These are phyloP conservation scores for Sarocladiaceae sp. DNA, from an alignment of 2,329 filamentous ascomycete species.

Conservation along the genomic window DNA sequence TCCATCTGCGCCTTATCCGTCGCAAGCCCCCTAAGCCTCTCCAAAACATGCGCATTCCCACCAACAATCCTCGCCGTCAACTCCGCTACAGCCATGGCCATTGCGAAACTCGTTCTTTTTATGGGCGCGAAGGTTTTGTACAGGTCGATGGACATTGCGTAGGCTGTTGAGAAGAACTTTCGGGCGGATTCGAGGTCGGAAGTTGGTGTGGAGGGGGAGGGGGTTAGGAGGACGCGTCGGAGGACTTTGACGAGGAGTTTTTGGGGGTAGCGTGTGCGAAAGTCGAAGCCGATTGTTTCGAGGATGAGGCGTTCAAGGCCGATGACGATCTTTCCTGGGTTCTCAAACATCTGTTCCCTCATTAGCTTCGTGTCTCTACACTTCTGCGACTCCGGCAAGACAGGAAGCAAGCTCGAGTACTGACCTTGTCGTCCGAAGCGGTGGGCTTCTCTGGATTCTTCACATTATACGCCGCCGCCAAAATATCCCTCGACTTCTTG, in stretches of 20 bases:
- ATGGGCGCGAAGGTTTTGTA: conserved; percentile 92
- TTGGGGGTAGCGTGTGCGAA: conserved; percentile 83
- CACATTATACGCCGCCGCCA: conserved; percentile 85
- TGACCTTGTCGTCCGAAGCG: conserved; percentile 77
- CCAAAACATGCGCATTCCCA: conserved; percentile 36
- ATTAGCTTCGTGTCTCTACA: background rate
- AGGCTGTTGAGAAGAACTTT: conserved; percentile 63
- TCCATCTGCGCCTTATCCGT: conserved; percentile 36
- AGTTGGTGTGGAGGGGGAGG: background rate
- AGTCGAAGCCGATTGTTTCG: conserved; percentile 90
- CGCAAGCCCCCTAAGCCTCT: conserved; percentile 45
- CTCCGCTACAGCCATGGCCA: conserved; percentile 79
- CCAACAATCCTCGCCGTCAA: conserved; percentile 68
- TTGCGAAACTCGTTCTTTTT: conserved; percentile 82
- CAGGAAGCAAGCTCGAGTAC: background rate
- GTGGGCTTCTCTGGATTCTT: conserved; percentile 65
- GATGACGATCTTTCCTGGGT: conserved; percentile 74
- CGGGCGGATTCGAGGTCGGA: conserved; percentile 35
- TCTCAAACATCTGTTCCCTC: conserved; percentile 66
- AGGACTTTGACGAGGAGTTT: conserved; percentile 78
- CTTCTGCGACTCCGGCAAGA: background rate
- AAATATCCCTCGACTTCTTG: conserved; percentile 91
- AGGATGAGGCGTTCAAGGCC: conserved; percentile 89
- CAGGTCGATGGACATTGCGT: conserved; percentile 79
- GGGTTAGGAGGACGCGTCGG: conserved; percentile 43